phyloP scores from a whole-genome alignment of 192 early-diverging fungal species.

The Podila verticillata region DNA sequence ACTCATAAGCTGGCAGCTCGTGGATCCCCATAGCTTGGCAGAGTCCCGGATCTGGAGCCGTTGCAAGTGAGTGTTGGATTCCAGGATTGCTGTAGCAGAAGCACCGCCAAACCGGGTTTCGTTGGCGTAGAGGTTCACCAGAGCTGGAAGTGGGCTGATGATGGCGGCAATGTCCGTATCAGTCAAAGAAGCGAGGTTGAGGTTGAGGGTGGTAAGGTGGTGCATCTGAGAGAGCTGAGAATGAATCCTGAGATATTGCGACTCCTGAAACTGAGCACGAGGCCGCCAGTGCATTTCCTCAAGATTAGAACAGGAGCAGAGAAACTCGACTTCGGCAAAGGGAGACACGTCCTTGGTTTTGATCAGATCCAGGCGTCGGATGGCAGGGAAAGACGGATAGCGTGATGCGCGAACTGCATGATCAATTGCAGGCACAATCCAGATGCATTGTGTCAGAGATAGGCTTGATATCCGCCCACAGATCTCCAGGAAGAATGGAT shows the following conservation, averaged over 20 bases:
- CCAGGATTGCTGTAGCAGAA: slow-evolving; percentile 2
- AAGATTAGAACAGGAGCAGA: slow-evolving; percentile 3
- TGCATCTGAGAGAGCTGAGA: not conserved
- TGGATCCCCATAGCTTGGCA: not conserved
- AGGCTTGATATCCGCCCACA: slow-evolving; percentile 5
- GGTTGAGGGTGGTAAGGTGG: not conserved
- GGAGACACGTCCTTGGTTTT: slow-evolving; percentile 14
- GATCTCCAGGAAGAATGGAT: not conserved
- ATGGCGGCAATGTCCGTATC: slow-evolving; percentile 17
- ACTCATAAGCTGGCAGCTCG: slow-evolving; percentile 1
- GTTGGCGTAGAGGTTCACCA: slow-evolving; percentile 14
- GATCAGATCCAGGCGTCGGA: slow-evolving; percentile 7
- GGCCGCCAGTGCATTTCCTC: slow-evolving; percentile 8
- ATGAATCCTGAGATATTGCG: not conserved
- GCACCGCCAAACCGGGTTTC: not conserved
- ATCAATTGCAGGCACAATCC: not conserved
- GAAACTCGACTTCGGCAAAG: slow-evolving; percentile 11
- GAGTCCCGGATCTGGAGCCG: slow-evolving; percentile 12
- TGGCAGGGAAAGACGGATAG: not conserved
- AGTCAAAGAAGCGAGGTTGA: not conserved
- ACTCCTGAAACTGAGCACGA: not conserved
- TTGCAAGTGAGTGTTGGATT: not conserved
- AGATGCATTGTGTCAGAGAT: not conserved
- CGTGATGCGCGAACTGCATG: not conserved
- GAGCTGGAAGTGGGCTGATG: slow-evolving; percentile 2